Percentiles rank a stretch among this genome's conserved stretches.
phyloP scores from a whole-genome alignment of 805 yeast species.

The Starmera caribaea region DNA sequence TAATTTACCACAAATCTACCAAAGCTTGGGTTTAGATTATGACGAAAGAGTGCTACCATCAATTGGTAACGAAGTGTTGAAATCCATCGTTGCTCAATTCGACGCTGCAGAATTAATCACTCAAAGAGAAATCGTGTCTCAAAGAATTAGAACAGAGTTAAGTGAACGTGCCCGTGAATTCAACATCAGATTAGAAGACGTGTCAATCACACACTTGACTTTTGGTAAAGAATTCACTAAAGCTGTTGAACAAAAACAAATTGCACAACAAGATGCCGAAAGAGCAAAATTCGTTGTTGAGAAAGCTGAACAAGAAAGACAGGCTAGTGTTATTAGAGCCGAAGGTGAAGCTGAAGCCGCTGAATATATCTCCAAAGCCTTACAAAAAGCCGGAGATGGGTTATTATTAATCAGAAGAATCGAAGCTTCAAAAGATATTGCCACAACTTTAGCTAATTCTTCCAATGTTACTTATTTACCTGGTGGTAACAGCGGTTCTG shows the following conservation, averaged over 20 bases:
- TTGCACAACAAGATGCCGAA: conserved; percentile 99
- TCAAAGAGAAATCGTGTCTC: conserved; percentile 91
- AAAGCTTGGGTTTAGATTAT: conserved; percentile 84
- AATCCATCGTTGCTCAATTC: conserved; percentile 85
- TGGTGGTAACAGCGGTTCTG: conserved; percentile 28
- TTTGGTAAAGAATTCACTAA: conserved; percentile 95
- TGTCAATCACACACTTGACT: conserved; percentile 94
- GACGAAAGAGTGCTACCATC: conserved; percentile 92
- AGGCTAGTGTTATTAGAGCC: conserved; percentile 90
- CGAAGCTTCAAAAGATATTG: conserved; percentile 95
- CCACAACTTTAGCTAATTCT: conserved; percentile 72
- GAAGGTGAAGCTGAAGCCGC: conserved; percentile 99
- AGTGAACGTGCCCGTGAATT: conserved; percentile 79
- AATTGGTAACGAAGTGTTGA: conserved; percentile 84
- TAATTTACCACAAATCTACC: conserved; percentile 79
- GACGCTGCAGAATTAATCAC: conserved; percentile 96
- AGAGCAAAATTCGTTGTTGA: conserved; percentile 90
- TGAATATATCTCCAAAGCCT: conserved; percentile 85
- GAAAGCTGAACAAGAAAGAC: conserved; percentile 95
- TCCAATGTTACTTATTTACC: conserved; percentile 89
- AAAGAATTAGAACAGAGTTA: conserved; percentile 80
- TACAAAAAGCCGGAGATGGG: conserved; percentile 93
- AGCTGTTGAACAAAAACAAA: conserved; percentile 97
- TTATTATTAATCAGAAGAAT: conserved; percentile 85
- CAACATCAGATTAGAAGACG: conserved; percentile 89